Evolutionary conservation across 2,329 filamentous ascomycete genomes (phyloP).

Genomic region (Cytospora leucostoma): DNA sequence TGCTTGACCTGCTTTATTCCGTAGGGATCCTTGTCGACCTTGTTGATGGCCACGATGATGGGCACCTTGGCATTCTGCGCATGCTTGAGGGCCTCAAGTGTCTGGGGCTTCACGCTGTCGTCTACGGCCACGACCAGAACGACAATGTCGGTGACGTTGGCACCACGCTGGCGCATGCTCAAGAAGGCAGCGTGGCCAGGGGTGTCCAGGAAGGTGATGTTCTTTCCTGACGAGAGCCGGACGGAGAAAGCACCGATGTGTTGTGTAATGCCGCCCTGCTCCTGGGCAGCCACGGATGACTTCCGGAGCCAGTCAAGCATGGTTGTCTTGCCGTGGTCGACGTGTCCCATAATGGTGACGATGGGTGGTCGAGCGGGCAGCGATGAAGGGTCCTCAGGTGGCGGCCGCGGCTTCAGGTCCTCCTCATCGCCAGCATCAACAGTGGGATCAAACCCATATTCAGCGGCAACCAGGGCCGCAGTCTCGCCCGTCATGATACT

Average conservation of each 20-base stretch:
- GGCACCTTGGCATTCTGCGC: slow-evolving; percentile 84
- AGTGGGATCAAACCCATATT: slow-evolving; percentile 88
- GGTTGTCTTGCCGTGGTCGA: slow-evolving; percentile 98
- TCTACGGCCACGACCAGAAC: slow-evolving; percentile 94
- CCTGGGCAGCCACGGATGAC: slow-evolving; percentile 84
- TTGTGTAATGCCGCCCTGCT: slow-evolving; percentile 96
- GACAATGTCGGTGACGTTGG: slow-evolving; percentile 95
- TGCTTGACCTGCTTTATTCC: slow-evolving; percentile 82
- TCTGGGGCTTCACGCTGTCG: slow-evolving; percentile 97
- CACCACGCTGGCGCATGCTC: slow-evolving; percentile 92
- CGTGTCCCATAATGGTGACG: slow-evolving; percentile 98
- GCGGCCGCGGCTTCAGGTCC: slow-evolving; percentile 72
- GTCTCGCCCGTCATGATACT: slow-evolving; percentile 90
- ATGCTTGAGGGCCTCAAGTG: slow-evolving; percentile 93
- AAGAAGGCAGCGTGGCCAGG: slow-evolving; percentile 95
- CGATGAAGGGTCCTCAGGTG: slow-evolving; percentile 64
- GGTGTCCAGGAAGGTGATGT: slow-evolving; percentile 95
- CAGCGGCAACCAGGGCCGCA: slow-evolving; percentile 83
- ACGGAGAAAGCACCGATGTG: slow-evolving; percentile 98
- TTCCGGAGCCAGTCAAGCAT: slow-evolving; percentile 91
- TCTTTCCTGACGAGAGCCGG: slow-evolving; percentile 78
- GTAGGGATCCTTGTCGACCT: slow-evolving; percentile 76
- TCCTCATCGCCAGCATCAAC: slow-evolving; percentile 65
- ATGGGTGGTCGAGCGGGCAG: slow-evolving; percentile 83
- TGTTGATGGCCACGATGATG: slow-evolving; percentile 97